Percentiles rank a stretch among this genome's conserved stretches.
Conservation (phyloP, 305 asterid species). For the Caryopteris hybrid region DNA sequence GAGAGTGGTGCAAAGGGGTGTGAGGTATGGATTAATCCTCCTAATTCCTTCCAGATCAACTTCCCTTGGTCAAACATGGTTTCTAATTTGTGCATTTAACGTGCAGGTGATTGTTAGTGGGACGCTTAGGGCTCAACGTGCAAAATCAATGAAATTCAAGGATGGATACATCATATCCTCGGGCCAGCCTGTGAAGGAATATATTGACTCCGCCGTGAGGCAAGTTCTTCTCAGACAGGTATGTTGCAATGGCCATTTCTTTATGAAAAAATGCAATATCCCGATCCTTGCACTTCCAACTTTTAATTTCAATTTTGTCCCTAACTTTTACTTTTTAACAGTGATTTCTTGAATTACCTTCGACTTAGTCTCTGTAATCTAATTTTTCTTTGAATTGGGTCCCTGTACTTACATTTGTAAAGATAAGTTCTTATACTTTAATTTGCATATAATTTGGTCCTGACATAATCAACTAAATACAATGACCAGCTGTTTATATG, state of each 20-base stretch:
- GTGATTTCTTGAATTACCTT: no score
- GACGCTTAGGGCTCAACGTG: slow-evolving; percentile 35
- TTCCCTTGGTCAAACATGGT: neutral
- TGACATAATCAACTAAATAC: no score
- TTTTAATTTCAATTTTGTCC: no score
- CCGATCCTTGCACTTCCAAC: no score
- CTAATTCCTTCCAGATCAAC: neutral
- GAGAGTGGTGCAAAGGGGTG: slow-evolving; percentile 40
- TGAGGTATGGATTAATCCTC: slow-evolving; percentile 24
- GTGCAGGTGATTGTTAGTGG: slow-evolving; percentile 34
- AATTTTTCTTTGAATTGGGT: no score
- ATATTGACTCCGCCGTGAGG: slow-evolving; percentile 29
- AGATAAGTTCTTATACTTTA: no score
- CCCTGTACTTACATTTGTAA: no score
- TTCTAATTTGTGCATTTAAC: neutral
- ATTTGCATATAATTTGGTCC: no score
- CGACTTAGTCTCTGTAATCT: no score
- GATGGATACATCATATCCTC: slow-evolving; percentile 35
- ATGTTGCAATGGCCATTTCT: neutral
- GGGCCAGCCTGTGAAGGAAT: slow-evolving; percentile 32
- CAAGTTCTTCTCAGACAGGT: slow-evolving; percentile 33
- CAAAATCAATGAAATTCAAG: slow-evolving; percentile 32
- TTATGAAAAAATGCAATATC: no score
- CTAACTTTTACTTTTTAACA: no score
- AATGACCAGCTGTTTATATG: no score